Evolutionary conservation across 192 early-diverging fungal genomes (phyloP).

Genomic region (Spizellomyces sp.): DNA sequence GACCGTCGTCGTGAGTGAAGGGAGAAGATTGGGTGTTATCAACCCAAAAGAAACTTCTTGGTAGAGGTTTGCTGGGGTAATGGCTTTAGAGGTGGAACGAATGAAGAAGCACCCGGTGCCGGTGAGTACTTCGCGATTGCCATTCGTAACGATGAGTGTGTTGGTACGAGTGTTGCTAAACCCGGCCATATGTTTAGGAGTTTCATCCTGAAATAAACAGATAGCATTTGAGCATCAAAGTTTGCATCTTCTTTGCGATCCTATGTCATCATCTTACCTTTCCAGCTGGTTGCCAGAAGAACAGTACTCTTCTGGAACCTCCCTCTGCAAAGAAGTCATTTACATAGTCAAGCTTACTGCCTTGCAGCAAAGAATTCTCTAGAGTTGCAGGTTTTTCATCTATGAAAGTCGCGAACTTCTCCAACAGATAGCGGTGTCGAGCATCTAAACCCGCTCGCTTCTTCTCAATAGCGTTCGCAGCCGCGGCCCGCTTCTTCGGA

Average conservation of each 20-base stretch:
- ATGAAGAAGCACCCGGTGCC: constrained; percentile 64
- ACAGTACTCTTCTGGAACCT: constrained; percentile 53
- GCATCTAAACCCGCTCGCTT: constrained; percentile 56
- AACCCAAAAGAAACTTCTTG: constrained; percentile 59
- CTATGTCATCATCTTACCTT: constrained; percentile 32
- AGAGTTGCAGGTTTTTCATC: constrained; percentile 61
- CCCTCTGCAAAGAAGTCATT: constrained; percentile 67
- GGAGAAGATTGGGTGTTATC: constrained; percentile 53
- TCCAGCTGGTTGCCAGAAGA: constrained; percentile 56
- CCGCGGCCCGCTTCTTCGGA: constrained; percentile 39
- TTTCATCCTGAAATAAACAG: constrained; percentile 9
- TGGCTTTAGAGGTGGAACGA: constrained; percentile 54
- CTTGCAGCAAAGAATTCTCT: constrained; percentile 57
- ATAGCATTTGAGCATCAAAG: background rate
- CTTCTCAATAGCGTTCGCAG: constrained; percentile 53
- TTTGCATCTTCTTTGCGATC: background rate
- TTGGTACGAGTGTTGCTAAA: constrained; percentile 3
- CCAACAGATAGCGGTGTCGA: constrained; percentile 58
- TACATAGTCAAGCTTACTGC: constrained; percentile 58
- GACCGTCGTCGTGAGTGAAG: constrained; percentile 58
- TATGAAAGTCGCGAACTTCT: constrained; percentile 56
- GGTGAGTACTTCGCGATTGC: constrained; percentile 50
- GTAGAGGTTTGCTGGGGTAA: constrained; percentile 56
- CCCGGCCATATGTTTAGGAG: background rate
- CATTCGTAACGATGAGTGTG: constrained; percentile 56